Conservation (phyloP, 2,329 filamentous ascomycete species). For the Colletotrichum godetiae region DNA sequence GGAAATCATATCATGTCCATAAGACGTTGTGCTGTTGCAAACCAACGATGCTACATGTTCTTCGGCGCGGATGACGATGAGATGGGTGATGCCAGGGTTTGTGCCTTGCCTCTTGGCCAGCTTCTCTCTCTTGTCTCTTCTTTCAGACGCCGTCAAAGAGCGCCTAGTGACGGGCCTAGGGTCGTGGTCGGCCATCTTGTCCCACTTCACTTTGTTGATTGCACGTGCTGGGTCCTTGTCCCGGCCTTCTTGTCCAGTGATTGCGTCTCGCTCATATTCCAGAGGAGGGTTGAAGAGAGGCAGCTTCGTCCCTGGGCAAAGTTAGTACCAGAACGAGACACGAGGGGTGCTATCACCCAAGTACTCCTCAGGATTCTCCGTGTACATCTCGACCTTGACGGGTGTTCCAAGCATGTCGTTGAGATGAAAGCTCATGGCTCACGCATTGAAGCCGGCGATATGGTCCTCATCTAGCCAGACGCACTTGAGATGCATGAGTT, state of each 20-base stretch:
- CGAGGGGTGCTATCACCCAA: constrained; percentile 39
- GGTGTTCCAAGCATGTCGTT: constrained; percentile 35
- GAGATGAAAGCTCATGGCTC: constrained; percentile 37
- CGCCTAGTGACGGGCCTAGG: not conserved
- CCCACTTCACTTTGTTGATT: constrained; percentile 32
- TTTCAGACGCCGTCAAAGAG: not conserved
- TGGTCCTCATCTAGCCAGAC: constrained; percentile 38
- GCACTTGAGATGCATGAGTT: constrained; percentile 37
- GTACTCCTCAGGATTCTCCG: constrained; percentile 26
- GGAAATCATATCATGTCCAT: constrained; percentile 47
- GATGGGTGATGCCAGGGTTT: constrained; percentile 21
- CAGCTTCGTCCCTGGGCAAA: constrained; percentile 37
- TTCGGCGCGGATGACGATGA: constrained; percentile 38
- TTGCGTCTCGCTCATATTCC: constrained; percentile 37
- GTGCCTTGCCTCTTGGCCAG: not conserved
- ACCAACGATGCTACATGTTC: constrained; percentile 45
- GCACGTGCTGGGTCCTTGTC: constrained; percentile 33
- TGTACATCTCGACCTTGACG: constrained; percentile 35
- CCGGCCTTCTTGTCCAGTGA: constrained; percentile 19
- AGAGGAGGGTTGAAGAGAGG: constrained; percentile 42
- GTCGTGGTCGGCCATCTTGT: constrained; percentile 18
- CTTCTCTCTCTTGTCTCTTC: not conserved
- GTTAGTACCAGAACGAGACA: constrained; percentile 36
- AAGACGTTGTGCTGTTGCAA: constrained; percentile 42
- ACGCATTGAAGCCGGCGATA: constrained; percentile 31